Evolutionary conservation across 768 basidiomycete species (phyloP).

Genomic region (Candolleomyces eurysporus): DNA sequence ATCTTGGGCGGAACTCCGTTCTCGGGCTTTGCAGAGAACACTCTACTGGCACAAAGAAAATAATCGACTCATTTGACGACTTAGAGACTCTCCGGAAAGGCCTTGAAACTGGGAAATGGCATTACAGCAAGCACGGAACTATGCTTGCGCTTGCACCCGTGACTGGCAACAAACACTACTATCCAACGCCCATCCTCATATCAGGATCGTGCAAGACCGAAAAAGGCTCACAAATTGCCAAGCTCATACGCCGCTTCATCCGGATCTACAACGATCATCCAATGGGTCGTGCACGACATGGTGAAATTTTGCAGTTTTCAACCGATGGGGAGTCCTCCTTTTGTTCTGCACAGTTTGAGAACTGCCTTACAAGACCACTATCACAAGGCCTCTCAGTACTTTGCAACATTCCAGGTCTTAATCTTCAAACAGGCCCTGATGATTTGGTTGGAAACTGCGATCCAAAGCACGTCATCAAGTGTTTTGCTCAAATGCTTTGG

Average conservation of each 20-base stretch:
- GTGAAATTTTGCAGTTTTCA: slow-evolving; percentile 20
- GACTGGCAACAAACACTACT: slow-evolving; percentile 20
- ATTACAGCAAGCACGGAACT: slow-evolving; percentile 25
- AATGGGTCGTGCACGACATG: slow-evolving; percentile 17
- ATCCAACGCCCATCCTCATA: slow-evolving; percentile 17
- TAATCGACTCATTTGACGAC: slow-evolving; percentile 3
- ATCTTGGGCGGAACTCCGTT: slow-evolving; percentile 7
- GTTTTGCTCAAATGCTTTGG: slow-evolving; percentile 19
- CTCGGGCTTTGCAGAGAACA: slow-evolving; percentile 28
- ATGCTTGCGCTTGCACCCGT: slow-evolving; percentile 24
- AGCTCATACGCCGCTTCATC: slow-evolving; percentile 16
- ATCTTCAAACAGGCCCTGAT: slow-evolving; percentile 15
- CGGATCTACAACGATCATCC: slow-evolving; percentile 13
- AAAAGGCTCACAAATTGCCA: slow-evolving; percentile 9
- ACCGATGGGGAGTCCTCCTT: slow-evolving; percentile 29
- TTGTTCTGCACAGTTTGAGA: slow-evolving; percentile 14
- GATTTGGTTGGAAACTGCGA: slow-evolving; percentile 18
- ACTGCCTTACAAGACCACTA: slow-evolving; percentile 14
- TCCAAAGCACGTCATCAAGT: slow-evolving; percentile 23
- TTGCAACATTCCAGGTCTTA: slow-evolving; percentile 17
- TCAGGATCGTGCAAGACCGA: slow-evolving; percentile 23
- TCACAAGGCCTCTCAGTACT: slow-evolving; percentile 15
- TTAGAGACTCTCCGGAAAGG: slow-evolving; percentile 7
- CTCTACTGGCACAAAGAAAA: slow-evolving; percentile 7
- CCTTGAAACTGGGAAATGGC: slow-evolving; percentile 3